Conservation (phyloP, 2,329 filamentous ascomycete genomes). For the Verticillium alfalfae region DNA sequence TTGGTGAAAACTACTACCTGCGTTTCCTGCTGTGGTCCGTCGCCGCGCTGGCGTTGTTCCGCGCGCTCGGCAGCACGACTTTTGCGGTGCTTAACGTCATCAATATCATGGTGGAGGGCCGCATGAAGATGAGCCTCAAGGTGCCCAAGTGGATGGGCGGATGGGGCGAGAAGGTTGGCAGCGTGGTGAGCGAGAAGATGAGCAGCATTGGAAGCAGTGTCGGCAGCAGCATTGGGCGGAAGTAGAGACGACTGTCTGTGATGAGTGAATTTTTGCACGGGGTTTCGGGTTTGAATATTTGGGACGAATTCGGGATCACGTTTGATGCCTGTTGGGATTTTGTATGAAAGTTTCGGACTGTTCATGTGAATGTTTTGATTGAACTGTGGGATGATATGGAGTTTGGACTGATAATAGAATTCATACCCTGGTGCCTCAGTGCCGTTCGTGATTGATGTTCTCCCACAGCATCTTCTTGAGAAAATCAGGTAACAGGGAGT, state of each 20-base stretch:
- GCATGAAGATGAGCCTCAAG: conserved; percentile 57
- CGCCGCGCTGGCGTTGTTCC: conserved; percentile 78
- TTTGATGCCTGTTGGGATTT: neutral
- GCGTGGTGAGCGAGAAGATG: conserved; percentile 39
- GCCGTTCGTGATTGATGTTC: too few relatives aligned
- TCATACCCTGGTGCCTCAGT: neutral
- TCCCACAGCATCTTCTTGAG: too few relatives aligned
- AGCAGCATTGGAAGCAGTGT: conserved; percentile 43
- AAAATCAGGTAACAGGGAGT: too few relatives aligned
- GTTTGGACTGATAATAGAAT: neutral
- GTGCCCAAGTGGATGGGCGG: conserved; percentile 45
- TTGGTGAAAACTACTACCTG: conserved; percentile 83
- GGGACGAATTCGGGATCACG: neutral
- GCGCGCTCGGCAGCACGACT: conserved; percentile 73
- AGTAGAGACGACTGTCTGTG: neutral
- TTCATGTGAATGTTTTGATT: neutral
- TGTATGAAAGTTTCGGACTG: neutral
- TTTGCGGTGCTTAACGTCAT: conserved; percentile 82
- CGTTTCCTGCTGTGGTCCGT: conserved; percentile 92
- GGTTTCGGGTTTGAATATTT: neutral
- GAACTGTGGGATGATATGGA: neutral
- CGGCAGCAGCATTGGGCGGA: conserved; percentile 15
- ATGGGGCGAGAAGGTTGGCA: conserved; percentile 33
- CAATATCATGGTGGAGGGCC: conserved; percentile 81
- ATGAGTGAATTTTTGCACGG: neutral